These are phyloP conservation scores for Cerioporus squamosus DNA, from an alignment of 1,284 basidiomycete species.

Conservation along the genomic window DNA sequence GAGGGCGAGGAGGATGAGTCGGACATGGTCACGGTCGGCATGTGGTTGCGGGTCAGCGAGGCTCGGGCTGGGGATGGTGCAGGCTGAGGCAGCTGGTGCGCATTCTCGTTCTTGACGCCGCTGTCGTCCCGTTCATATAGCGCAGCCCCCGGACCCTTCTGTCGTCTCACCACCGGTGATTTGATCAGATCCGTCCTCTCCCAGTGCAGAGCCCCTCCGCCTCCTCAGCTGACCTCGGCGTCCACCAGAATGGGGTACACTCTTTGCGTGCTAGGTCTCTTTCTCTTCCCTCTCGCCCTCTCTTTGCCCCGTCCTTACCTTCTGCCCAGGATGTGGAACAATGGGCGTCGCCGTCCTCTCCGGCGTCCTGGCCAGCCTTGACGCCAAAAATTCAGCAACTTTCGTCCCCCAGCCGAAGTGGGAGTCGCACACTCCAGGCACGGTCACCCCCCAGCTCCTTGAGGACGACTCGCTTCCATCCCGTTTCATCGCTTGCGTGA, in stretches of 20 bases:
- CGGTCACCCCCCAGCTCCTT: constrained; percentile 75
- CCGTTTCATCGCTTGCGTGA: constrained; percentile 92
- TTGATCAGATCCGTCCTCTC: constrained; percentile 12
- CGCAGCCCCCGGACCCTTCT: not conserved
- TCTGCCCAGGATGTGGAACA: constrained; percentile 87
- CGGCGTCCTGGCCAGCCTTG: constrained; percentile 81
- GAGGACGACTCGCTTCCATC: constrained; percentile 67
- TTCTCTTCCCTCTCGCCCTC: constrained; percentile 3
- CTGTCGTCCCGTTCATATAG: constrained; percentile 1
- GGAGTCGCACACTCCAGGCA: constrained; percentile 87
- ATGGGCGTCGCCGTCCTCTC: constrained; percentile 98
- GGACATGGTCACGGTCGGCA: constrained; percentile 17
- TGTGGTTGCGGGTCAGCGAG: not conserved
- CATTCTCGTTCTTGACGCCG: constrained; percentile 8
- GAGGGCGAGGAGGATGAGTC: constrained; percentile 12
- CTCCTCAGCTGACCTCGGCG: constrained; percentile 15
- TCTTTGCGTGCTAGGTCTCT: constrained; percentile 60
- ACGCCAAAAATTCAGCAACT: constrained; percentile 46
- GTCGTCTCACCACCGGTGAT: constrained; percentile 9
- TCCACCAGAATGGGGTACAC: constrained; percentile 57
- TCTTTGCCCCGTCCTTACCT: constrained; percentile 13
- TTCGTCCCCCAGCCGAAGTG: constrained; percentile 52
- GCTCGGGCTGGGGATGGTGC: not conserved
- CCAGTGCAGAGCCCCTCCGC: constrained; percentile 5
- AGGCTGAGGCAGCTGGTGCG: not conserved